Evolutionary conservation across 768 basidiomycete species (phyloP), one percentile per base, ranked within the genome.

Genomic region (Roridomyces roridus): DNA sequence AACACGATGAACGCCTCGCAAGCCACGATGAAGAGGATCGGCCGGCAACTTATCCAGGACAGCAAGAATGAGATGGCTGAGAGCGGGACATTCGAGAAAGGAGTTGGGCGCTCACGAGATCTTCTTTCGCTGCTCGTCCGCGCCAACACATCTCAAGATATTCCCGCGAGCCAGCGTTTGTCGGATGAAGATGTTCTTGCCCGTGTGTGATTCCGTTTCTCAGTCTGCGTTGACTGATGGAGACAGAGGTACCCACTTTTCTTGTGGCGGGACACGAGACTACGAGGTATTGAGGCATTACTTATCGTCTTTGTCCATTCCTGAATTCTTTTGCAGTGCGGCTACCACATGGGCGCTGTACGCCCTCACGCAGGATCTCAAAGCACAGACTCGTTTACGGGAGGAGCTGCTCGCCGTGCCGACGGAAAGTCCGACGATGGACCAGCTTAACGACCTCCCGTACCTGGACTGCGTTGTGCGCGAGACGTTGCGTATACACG

Each of bases 351-450:
- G 88, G 88, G 79, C 82, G 5, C 69, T 91, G 0, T 87, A 76
- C 62, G 79, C 80, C 1, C 73, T 91, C 8, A 72, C 80, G 0
- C 74, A 80, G 56, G 57, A 81, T 40, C 76, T 76, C 0, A 71
- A 77, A 1, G 70, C 80, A 4, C 88, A 90, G 58, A 69, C 61
- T 6, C 82, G 81, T 57, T 77, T 92, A 0, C 79, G 87, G 0
- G 76, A 80, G 1, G 89, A 92, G 63, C 72, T 87, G 1, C 68
- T 81, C 10, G 63, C 70, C 0, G 72, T 86, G 10, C 63, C 74
- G 1, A 84, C 82, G 0, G 83, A 88, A 8, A 81, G 69, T 1
- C 88, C 89, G 6, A 77, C 79, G 3, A 88, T 90, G 84, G 89
- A 91, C 20, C 78, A 85, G 24, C 78, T 92, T 1, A 80, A 83